Evolutionary conservation across 768 basidiomycete species (phyloP).

Genomic region (Mrakia gelida): DNA sequence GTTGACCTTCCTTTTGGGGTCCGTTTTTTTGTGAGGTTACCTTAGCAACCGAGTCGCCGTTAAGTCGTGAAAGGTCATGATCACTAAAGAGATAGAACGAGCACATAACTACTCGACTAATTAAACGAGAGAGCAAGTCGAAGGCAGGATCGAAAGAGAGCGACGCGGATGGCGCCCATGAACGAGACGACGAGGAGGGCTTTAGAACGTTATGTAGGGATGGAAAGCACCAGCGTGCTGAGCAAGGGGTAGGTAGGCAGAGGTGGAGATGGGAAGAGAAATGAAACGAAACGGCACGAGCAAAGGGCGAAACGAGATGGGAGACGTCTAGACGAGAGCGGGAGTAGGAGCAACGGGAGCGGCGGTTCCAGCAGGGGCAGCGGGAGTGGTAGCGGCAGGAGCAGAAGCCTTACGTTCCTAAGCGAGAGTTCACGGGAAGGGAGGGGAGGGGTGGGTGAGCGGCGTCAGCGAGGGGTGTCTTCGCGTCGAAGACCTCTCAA

Average conservation of each 20-base stretch:
- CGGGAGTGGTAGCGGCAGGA: conserved; percentile 1
- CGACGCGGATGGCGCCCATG: neutral
- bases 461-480: conserved; percentile 4
- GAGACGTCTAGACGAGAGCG: neutral
- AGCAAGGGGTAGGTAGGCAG: neutral
- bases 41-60: neutral
- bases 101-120: neutral
- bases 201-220: too few relatives aligned
- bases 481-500: too few relatives aligned
- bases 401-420: conserved; percentile 27
- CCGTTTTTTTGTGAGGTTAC: neutral
- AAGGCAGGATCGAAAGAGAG: neutral
- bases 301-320: neutral
- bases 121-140: neutral
- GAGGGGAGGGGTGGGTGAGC: neutral
- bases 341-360: conserved; percentile 1
- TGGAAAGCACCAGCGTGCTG: too few relatives aligned
- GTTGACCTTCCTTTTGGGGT: neutral
- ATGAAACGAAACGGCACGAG: neutral
- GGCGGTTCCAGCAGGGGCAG: neutral
- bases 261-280: neutral
- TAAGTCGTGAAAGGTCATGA: neutral
- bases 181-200: neutral
- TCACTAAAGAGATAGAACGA: neutral
- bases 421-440: neutral